A percentile compares a stretch with the other conserved stretches of the same genome.
These are phyloP conservation scores for Penicillium diatomitis DNA, from an alignment of 495 filamentous ascomycete genomes.

Conservation along the genomic window DNA sequence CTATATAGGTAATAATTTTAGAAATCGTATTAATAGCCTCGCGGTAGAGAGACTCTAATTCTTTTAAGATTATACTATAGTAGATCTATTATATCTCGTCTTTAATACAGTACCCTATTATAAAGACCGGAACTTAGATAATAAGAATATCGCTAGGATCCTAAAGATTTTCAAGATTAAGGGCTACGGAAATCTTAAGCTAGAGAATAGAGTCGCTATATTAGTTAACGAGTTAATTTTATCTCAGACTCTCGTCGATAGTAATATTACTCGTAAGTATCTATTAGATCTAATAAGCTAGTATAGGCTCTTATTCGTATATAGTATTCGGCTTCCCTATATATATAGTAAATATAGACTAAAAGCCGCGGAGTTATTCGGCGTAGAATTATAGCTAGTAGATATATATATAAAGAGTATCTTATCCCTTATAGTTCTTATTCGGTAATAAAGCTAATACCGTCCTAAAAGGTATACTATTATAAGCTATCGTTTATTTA, in stretches of 20 bases:
- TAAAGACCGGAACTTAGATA: background rate
- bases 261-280: background rate
- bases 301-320: background rate
- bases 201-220: slow-evolving; percentile 1
- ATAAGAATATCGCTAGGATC: slow-evolving; percentile 1
- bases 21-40: slow-evolving; percentile 1
- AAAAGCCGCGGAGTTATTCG: slow-evolving; percentile 2
- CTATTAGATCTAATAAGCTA: slow-evolving; percentile 3
- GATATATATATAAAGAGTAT: slow-evolving; percentile 8
- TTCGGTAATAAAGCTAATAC: background rate
- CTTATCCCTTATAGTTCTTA: background rate
- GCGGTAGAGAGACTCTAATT: background rate
- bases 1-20: background rate
- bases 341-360: slow-evolving; percentile 7
- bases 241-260: background rate
- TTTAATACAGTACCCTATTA: background rate
- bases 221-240: slow-evolving; percentile 1
- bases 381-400: slow-evolving; percentile 4
- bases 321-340: background rate
- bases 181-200: slow-evolving; percentile 6
- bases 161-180: slow-evolving; percentile 5
- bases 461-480: slow-evolving; percentile 1
- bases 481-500: slow-evolving; percentile 1
- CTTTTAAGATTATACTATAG: slow-evolving; percentile 1
- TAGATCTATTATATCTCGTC: background rate